These are phyloP conservation scores for Colletotrichum tabaci DNA, from an alignment of 2,329 filamentous ascomycete genomes.

Conservation along the genomic window DNA sequence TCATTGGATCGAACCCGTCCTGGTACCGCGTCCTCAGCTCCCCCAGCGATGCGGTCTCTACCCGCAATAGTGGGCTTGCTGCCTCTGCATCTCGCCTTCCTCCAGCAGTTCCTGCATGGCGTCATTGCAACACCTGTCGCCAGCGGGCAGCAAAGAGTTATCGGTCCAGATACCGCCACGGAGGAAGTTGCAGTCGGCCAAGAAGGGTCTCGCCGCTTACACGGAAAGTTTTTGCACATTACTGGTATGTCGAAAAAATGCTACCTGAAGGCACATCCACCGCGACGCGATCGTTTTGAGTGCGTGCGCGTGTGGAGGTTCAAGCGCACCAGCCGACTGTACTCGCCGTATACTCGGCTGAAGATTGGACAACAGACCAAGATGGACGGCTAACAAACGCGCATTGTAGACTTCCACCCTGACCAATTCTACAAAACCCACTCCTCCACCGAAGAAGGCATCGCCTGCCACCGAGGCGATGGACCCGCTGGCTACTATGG, in stretches of 20 bases:
- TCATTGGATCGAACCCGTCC: slow-evolving; percentile 9
- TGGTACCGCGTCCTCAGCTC: slow-evolving; percentile 19
- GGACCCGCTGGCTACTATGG: slow-evolving; percentile 87
- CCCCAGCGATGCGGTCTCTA: slow-evolving; percentile 39
- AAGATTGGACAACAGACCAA: slow-evolving; percentile 38
- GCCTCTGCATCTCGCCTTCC: slow-evolving; percentile 38
- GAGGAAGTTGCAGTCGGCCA: slow-evolving; percentile 50
- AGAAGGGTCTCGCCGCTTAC: slow-evolving; percentile 59
- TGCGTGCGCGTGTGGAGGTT: not conserved
- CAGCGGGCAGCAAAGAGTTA: slow-evolving; percentile 40
- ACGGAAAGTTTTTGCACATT: slow-evolving; percentile 88
- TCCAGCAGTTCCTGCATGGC: slow-evolving; percentile 42
- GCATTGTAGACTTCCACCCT: slow-evolving; percentile 85
- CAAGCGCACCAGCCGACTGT: not conserved
- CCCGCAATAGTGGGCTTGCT: slow-evolving; percentile 42
- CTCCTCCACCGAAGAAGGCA: slow-evolving; percentile 76
- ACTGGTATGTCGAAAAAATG: slow-evolving; percentile 73
- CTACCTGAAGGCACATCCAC: slow-evolving; percentile 1
- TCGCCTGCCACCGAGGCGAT: slow-evolving; percentile 84
- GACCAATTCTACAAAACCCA: slow-evolving; percentile 89
- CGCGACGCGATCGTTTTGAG: not conserved
- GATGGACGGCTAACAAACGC: slow-evolving; percentile 22
- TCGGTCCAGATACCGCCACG: slow-evolving; percentile 40
- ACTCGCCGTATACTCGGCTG: slow-evolving; percentile 14
- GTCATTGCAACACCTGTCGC: slow-evolving; percentile 40